A percentile compares a stretch with the other conserved stretches of the same genome.
Evolutionary conservation across 1,284 basidiomycete species (phyloP).

Genomic region (Tilletia indica): DNA sequence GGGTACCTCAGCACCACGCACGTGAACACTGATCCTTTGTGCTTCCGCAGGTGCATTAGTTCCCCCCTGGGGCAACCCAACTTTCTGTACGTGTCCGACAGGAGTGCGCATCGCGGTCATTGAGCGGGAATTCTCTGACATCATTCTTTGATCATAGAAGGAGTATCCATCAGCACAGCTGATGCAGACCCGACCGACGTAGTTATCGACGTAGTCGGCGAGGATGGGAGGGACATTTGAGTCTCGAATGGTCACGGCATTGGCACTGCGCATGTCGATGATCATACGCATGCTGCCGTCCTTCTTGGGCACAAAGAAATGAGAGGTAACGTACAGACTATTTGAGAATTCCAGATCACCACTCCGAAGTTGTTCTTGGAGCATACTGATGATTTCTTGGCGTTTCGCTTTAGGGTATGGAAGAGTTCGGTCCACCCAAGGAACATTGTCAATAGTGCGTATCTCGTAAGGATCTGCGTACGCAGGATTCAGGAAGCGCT

Average conservation of each 20-base stretch:
- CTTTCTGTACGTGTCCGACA: not conserved
- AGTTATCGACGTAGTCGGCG: not conserved
- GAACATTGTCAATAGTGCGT: too few species aligned
- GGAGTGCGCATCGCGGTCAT: not conserved
- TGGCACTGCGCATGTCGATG: not conserved
- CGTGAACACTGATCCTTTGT: not conserved
- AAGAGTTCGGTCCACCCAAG: too few species aligned
- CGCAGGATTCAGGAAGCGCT: too few species aligned
- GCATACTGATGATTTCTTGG: not conserved
- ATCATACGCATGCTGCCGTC: not conserved
- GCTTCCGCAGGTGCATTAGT: not conserved
- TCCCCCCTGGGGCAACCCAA: not conserved
- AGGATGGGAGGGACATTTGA: not conserved
- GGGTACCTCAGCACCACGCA: not conserved
- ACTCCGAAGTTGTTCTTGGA: not conserved
- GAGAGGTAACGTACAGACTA: not conserved
- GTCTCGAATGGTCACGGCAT: not conserved
- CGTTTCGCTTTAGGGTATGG: not conserved
- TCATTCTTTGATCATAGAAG: not conserved
- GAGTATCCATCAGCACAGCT: not conserved
- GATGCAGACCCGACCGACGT: slow-evolving; percentile 1
- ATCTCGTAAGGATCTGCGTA: too few species aligned
- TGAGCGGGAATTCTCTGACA: not conserved
- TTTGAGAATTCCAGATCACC: not conserved
- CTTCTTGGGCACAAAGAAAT: not conserved